Conservation (phyloP, 78 protist genomes). For the Dictyostelium citrinum region DNA sequence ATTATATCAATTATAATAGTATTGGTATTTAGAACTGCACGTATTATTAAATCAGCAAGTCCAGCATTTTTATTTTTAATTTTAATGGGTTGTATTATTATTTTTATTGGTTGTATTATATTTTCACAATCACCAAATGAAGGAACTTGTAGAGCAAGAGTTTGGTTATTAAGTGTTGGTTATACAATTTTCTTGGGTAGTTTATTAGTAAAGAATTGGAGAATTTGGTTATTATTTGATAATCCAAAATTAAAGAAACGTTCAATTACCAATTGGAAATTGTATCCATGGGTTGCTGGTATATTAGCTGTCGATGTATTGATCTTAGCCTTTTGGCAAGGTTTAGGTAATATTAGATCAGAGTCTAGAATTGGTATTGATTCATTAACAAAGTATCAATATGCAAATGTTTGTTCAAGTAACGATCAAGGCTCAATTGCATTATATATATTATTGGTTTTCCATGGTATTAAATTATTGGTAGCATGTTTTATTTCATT, state of each 20-base stretch:
- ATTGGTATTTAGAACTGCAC: not conserved
- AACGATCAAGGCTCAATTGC: not conserved
- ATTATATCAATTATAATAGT: not conserved
- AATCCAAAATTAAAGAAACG: conserved; percentile 16
- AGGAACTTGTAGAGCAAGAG: not conserved
- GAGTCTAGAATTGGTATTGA: not conserved
- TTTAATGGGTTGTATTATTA: conserved; percentile 6
- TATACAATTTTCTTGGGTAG: conserved; percentile 40
- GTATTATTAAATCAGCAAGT: conserved; percentile 34
- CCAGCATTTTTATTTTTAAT: conserved; percentile 16
- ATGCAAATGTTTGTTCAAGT: not conserved
- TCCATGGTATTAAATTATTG: conserved; percentile 31
- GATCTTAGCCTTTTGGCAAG: not conserved
- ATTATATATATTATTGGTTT: not conserved
- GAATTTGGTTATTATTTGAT: conserved; percentile 54
- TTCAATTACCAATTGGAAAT: conserved; percentile 3
- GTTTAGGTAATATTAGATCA: conserved; percentile 6
- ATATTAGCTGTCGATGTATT: not conserved
- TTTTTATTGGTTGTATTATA: conserved; percentile 17
- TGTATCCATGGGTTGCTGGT: not conserved
- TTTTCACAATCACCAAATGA: conserved; percentile 7
- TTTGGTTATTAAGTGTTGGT: conserved; percentile 34
- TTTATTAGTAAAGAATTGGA: conserved; percentile 26
- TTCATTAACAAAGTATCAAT: conserved; percentile 6
- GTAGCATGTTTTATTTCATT: conserved; percentile 39